Evolutionary conservation across 306 rosid genomes (phyloP), one percentile per base, ranked within the genome.

Genomic region (Castanea sativa): DNA sequence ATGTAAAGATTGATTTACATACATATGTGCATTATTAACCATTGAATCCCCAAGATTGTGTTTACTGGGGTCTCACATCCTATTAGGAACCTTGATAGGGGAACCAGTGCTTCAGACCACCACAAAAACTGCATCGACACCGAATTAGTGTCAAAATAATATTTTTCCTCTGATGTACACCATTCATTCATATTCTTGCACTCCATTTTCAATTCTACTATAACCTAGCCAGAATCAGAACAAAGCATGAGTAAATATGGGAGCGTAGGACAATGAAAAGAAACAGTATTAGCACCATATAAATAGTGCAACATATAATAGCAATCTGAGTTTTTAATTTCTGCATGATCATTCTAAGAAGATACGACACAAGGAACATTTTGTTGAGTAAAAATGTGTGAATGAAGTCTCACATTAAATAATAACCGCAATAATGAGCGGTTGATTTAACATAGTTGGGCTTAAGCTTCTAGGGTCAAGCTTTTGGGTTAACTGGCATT

Each of bases 21-120:
- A 86, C 67, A 32, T 84, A 84, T 77, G 71, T 84, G 85, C 77
- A 49, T 80, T 80, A 80, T 82, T 75, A 53, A 77, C 77, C 81
- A 53, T 59, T 77, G 70, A 86, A 68, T 72, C 78, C 59, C 78
- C 74, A 75, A 76, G 78, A 78, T 14, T 67, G 57, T 61, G 64
- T 41, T 38, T 55, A 38, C 59, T 73, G 6, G 73, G 78, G 74
- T 30, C 59, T 75, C 78, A 76, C 80, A 73, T 76, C 74, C 64
- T 41, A 49, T 32, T 56, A 1, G 55, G 55, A 29, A 78, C 71
- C 83, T 74, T 73, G 45, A 16, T 20, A 57, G 74, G 53, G 70
- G 75, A 43, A 43, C n/a, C 73, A 63, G 16, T 49, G 71, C 76
- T 73, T 76, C 82, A 32, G 16, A 56, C 81, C 79, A 52, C 71